Conservation (phyloP, 2,329 filamentous ascomycete genomes). For the Dactylellina drechsleri region DNA sequence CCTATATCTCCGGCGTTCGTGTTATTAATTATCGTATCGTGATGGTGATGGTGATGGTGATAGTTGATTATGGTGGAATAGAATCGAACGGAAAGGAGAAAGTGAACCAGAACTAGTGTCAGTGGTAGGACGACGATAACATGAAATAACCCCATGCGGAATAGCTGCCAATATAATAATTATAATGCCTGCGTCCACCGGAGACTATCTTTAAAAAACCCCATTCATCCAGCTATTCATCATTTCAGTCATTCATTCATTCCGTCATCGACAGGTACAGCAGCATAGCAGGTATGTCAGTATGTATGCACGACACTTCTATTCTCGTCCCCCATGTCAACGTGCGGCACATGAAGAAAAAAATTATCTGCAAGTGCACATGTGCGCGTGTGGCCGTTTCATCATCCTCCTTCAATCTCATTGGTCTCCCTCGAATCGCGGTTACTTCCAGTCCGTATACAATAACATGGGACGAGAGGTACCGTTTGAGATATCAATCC, state of each 20-base stretch:
- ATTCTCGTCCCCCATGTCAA: constrained; percentile 21
- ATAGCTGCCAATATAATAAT: no score
- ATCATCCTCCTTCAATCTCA: neutral
- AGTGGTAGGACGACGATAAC: constrained; percentile 1
- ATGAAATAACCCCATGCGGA: neutral
- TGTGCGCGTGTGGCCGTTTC: neutral
- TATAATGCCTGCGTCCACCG: constrained; percentile 16
- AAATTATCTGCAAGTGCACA: constrained; percentile 21
- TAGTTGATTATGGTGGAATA: neutral
- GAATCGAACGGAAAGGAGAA: neutral
- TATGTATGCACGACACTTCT: constrained; percentile 39
- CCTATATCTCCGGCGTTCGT: neutral
- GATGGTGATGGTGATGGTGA: no score
- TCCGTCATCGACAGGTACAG: neutral
- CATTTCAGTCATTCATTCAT: neutral
- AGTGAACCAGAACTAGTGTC: no score
- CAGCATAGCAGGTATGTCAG: constrained; percentile 12
- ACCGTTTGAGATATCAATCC: constrained; percentile 25
- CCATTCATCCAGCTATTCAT: neutral
- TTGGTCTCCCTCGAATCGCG: neutral
- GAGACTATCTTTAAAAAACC: constrained; percentile 8
- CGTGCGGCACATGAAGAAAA: constrained; percentile 15
- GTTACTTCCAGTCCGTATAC: neutral
- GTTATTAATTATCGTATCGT: neutral
- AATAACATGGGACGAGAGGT: neutral